Evolutionary conservation across 805 yeast species (phyloP), one percentile per base, ranked within the genome.

Genomic region (Saccharomycopsis capsularis): DNA sequence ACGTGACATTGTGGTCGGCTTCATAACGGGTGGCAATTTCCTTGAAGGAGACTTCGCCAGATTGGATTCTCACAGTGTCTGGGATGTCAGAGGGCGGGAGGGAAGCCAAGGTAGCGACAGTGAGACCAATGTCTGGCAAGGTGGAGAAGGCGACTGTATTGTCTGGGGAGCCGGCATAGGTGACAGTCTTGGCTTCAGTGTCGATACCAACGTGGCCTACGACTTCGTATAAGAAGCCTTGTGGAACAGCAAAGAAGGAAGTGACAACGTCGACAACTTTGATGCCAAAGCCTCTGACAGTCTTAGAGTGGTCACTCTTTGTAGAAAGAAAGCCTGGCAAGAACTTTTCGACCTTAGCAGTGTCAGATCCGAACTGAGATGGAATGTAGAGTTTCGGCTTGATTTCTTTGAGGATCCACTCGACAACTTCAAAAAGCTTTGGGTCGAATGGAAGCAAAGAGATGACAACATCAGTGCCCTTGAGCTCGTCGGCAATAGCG

Each of bases 341-440:
- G 21, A 46, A 36, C 19, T 55, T 50, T 3, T 56, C 56, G 19
- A 60, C 60, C 6, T 58, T 63, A 2, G 54, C 59, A 16, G 70
- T 44, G 47, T 77, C 78, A 21, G 67, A 56, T 37, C 86, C 88
- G 56, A 75, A 81, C 56, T 79, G 84, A 2, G 52, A 44, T 43
- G 52, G 52, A 22, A 48, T 40, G 27, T 44, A 48, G 21, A 48
- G 18, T 38, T 48, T 48, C 15, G 37, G 24, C 13, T 44, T 29
- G 18, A 23, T 32, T n/a, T 34, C 24, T 18, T 36, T 39, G 82
- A 73, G 29, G n/a, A 34, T 34, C 84, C 82, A 54, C 79, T 71
- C 63, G 69, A 79, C 30, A 77, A 58, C 58, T 73, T 72, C 44
- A 64, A 53, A 1, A 55, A 63, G 29, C 63, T 57, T 58, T 5